Base-by-base conservation (phyloP, 768 basidiomycete genomes). In the Mycena sanguinolenta region DNA sequence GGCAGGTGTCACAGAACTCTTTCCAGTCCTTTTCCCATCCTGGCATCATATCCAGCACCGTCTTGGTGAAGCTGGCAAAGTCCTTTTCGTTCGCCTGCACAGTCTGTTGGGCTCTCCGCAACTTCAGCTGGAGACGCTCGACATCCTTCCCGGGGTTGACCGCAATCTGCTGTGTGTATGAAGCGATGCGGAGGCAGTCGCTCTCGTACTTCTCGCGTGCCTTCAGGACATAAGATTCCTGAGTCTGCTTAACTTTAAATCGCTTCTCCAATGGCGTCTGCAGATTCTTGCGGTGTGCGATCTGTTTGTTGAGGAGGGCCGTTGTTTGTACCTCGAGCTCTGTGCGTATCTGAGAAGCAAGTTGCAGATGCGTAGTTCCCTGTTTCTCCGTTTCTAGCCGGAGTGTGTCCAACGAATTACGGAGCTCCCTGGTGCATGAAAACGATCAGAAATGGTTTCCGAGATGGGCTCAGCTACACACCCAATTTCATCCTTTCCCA, bases 21-120 rank as follows among this genome's bases (percentile, higher is more conserved):
- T 95, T 97, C 98, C 98, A 99, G 69, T 95, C 93, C 72, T 88
- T 85, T 77, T 98, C 96, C 98, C 97, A 99, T 74, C 92, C 92
- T 60, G 84, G 85, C 30, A 89, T 86, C 25, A 95, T 97, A 62
- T 95, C 93, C 73, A 91, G 88, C 49, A 98, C 81, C 0, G 91
- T 91, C 69, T 89, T 90, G 8, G 94, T 89, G 77, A 96, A 96
- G 77, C 92, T 94, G n/a, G 89, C 87, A 77, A 95, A 98, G 70
- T 99, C 98, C 57, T 92, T 89, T 80, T 99, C 96, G 79, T 98
- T 98, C 6, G 89, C 88, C 70, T 92, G 92, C 2, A 99, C 95
- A 0, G 95, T 96, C 81, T 94, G 92, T 70, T 95, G 91, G 17
- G 95, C 95, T 39, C 93, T 88, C 76, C 97, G 95, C 27, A 99